These are phyloP conservation scores for Rhizopus stolonifer DNA, from an alignment of 371 early-diverging fungal genomes.

Conservation along the genomic window DNA sequence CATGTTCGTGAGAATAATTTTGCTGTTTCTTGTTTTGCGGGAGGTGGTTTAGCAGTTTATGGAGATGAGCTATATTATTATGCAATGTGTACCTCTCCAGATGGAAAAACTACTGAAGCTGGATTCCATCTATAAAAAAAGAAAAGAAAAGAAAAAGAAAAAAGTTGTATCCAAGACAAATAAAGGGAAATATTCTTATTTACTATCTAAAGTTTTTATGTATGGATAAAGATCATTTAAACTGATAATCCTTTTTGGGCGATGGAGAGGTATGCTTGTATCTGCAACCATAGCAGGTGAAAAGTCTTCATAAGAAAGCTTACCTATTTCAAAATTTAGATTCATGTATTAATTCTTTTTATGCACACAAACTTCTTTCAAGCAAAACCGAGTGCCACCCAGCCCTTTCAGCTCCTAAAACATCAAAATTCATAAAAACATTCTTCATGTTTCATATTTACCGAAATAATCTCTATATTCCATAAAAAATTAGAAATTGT, in stretches of 20 bases:
- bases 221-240: slow-evolving; percentile 20
- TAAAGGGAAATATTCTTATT: too few species aligned
- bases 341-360: neutral
- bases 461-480: slow-evolving; percentile 25
- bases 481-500: too few species aligned
- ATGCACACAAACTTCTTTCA: slow-evolving; percentile 25
- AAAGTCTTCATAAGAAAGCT: slow-evolving; percentile 27
- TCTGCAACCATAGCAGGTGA: slow-evolving; percentile 28
- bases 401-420: slow-evolving; percentile 34
- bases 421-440: neutral
- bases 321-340: slow-evolving; percentile 8
- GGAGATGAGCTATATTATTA: slow-evolving; percentile 2
- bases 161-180: too few species aligned
- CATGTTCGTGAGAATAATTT: too few species aligned
- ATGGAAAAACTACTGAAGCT: neutral
- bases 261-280: slow-evolving; percentile 11
- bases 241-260: slow-evolving; percentile 14
- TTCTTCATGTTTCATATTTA: neutral
- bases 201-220: slow-evolving; percentile 11
- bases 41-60: slow-evolving; percentile 6
- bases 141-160: too few species aligned
- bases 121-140: too few species aligned
- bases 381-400: slow-evolving; percentile 42
- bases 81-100: neutral
- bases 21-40: slow-evolving; percentile 1